Base-by-base conservation (phyloP, 1,284 basidiomycete species). In the Trametes sp. region DNA sequence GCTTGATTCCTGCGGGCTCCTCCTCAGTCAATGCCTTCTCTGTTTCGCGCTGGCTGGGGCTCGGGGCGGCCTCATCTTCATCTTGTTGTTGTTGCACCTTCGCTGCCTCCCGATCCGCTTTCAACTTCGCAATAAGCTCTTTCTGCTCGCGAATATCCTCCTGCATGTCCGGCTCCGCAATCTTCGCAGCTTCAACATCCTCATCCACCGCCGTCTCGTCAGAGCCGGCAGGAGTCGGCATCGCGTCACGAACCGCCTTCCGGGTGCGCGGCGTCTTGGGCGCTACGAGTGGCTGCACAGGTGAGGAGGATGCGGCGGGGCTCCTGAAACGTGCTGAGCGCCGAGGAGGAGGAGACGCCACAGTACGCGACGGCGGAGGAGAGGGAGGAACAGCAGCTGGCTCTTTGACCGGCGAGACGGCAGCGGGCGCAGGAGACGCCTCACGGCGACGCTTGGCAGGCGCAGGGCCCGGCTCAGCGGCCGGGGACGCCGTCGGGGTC, bases 141-240 rank as follows among this genome's bases (percentile, higher is more conserved):
- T 84, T 85, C 77, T 92, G 89, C 74, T 93, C 91, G 31, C 79
- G 80, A 38, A 93, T 80, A 73, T 93, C 92, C 69, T 86, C 81
- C 33, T 82, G 82, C 73, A 90, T 82, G 69, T 87, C 84, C n/a
- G 84, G 81, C 31, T 84, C 85, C 1, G 87, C 83, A 2, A 88
- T 80, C 55, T 84, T 83, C 5, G 73, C 74, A 13, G 81, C 81
- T 51, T 86, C 84, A 3, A 69, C 71, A 33, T 88, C 87, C 49
- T 89, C 87, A 21, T 88, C 87, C 1, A 87, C 85, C 1, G 79
- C 78, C 0, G 87, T 85, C 70, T 89, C 82, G 38, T 90, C 88
- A 1, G 86, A 85, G 2, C 82, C 82, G 2, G 74, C 82, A 0
- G 86, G 82, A 0, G 84, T 84, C n/a, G 76, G 73, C 2, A 77